Percentiles rank a stretch among this genome's conserved stretches.
phyloP scores from a whole-genome alignment of 2,329 filamentous ascomycete genomes.

The Penicillium olsonii region DNA sequence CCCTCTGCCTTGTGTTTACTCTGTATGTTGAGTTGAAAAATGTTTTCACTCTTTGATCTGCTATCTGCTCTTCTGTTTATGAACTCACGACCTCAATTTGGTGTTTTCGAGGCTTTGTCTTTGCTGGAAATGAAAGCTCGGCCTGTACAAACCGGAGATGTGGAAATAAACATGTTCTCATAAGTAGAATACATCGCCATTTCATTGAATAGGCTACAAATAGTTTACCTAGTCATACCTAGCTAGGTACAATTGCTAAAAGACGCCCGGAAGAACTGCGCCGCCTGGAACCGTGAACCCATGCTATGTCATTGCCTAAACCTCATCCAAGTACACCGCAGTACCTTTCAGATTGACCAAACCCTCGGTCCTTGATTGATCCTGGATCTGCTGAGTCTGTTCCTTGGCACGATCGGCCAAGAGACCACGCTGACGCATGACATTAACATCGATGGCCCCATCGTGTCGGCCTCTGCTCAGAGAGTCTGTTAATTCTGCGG shows the following conservation, averaged over 20 bases:
- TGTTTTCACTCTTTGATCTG: background rate
- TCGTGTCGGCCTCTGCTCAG: constrained; percentile 32
- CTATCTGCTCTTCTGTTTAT: constrained; percentile 11
- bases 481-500: constrained; percentile 34
- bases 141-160: constrained; percentile 23
- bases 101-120: constrained; percentile 12
- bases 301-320: constrained; percentile 8
- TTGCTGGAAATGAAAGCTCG: constrained; percentile 4
- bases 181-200: background rate
- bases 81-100: constrained; percentile 17
- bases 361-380: constrained; percentile 23
- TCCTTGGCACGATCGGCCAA: constrained; percentile 21
- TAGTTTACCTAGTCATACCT: constrained; percentile 9
- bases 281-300: background rate
- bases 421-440: constrained; percentile 24
- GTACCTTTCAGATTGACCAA: constrained; percentile 34
- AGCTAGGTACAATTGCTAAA: constrained; percentile 12
- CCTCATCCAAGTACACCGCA: constrained; percentile 36
- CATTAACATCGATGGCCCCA: constrained; percentile 27
- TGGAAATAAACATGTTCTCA: constrained; percentile 18
- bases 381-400: constrained; percentile 29
- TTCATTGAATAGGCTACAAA: constrained; percentile 3
- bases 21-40: constrained; percentile 5
- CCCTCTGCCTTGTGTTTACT: constrained; percentile 14
- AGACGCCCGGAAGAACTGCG: background rate